Base-by-base conservation (phyloP, 2,329 filamentous ascomycete genomes). In the Trichophyton equinum region DNA sequence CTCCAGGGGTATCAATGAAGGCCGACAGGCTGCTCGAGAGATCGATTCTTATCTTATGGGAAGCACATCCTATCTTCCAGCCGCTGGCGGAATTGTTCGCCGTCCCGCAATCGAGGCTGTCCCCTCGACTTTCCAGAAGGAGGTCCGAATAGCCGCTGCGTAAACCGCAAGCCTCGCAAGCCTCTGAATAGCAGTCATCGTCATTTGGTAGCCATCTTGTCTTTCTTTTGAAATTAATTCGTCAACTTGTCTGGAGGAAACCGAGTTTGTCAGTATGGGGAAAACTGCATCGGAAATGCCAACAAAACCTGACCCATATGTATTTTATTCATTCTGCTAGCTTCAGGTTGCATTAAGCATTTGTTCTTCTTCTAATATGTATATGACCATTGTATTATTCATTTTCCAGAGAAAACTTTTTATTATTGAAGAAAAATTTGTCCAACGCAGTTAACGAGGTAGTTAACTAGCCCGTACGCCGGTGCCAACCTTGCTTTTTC, bases 11-110 rank as follows among this genome's bases (percentile, higher is more conserved):
- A 97, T 97, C 80, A 97, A 97, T 73, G 92, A 97, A 78, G 92
- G 92, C 69, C 88, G 92, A 68, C 89, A 94, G 78, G 87, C 88
- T 68, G 92, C 92, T 69, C 88, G 92, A 64, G 91, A 97, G 75
- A 88, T 96, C 61, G 92, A 97, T 74, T 75, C 89, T 59, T 96
- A 84, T 80, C 86, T 97, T 51, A 89, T 88, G 75, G 83, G 87
- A 64, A 82, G 77, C 60, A 79, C 84, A 71, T 91, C 88, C 62
- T 83, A 82, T 70, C 82, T 97, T 56, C 92, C 92, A 8, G 88
- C 95, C 60, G 95, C 91, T 38, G 92, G 92, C 71, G 92, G 92
- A 73, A 96, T 97, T 67, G 82, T 96, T 66, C 94, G 92, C 79
- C 85, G 85, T 59, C 85, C 85, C 76, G 89, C 73, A 69, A 73